Evolutionary conservation across 2,329 filamentous ascomycete species (phyloP), one percentile per base, ranked within the genome.

Genomic region (Trichoderma citrinoviride): DNA sequence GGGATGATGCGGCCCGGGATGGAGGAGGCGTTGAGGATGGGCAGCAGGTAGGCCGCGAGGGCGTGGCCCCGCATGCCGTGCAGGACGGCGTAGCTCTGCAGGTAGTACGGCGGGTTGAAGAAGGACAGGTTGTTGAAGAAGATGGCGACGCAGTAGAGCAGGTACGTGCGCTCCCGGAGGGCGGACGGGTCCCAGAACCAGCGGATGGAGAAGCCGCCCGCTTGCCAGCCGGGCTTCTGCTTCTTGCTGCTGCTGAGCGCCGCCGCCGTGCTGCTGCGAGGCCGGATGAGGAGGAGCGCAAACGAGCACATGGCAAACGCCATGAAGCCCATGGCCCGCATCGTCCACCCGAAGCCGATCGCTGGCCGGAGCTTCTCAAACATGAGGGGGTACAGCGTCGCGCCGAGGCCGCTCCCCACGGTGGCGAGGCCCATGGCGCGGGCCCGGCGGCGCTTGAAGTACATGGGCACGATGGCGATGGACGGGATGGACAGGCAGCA

Each of bases 21-120:
- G 0, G 81, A 81, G 0, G 80, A 77, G 1, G 79, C 81, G 70
- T 85, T 85, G 56, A 84, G 77, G 53, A 85, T 80, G 2, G 83
- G 74, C 5, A 85, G 72, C 25, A 85, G 74, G 65, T 85, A 83
- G 17, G 76, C 72, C 1, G 77, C 77, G 5, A 82, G 68, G 23
- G 71, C 70, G 37, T 70, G 68, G 4, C 71, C 70, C 1, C 74
- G 72, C 49, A 75, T 65, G 0, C 77, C 74, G 6, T 68, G 68
- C 5, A 73, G 69, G n/a, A 77, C 69, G 2, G 80, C 78, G 53
- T 80, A 83, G 1, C 72, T 73, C 60, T 80, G 76, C 40, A 82
- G 72, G 65, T 81, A 83, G 70, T 80, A 83, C 57, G 80, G 77
- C 1, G 78, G 79, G 15, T 76, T 74, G 70, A 74, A 78, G 70